Conservation (phyloP, 805 yeast species). For the Candida boleticola region DNA sequence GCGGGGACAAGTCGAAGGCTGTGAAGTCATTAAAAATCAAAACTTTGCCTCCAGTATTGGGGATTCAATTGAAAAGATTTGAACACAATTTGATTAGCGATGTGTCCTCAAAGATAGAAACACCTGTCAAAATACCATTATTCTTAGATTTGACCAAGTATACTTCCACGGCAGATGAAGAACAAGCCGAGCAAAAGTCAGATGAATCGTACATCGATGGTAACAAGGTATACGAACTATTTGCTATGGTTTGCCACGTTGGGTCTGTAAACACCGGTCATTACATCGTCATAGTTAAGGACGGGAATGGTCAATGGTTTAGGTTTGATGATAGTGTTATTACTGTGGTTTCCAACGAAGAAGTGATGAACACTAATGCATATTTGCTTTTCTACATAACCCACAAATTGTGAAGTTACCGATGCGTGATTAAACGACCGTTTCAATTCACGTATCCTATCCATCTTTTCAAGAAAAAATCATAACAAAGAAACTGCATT, state of each 20-base stretch:
- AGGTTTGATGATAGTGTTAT: slow-evolving; percentile 88
- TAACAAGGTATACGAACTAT: slow-evolving; percentile 66
- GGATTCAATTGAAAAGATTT: slow-evolving; percentile 82
- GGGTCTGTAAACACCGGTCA: slow-evolving; percentile 97
- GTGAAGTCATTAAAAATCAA: slow-evolving; percentile 66
- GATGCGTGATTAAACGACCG: no score
- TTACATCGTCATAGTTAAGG: slow-evolving; percentile 77
- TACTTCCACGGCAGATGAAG: slow-evolving; percentile 18
- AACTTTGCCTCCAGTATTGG: slow-evolving; percentile 71
- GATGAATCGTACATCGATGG: slow-evolving; percentile 17
- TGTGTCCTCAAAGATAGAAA: slow-evolving; percentile 68
- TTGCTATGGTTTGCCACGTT: slow-evolving; percentile 82
- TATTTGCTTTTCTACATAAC: slow-evolving; percentile 73
- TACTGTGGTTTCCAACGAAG: slow-evolving; percentile 58
- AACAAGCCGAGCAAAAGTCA: slow-evolving; percentile 7
- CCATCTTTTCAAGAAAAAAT: slow-evolving; percentile 3
- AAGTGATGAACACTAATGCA: slow-evolving; percentile 71
- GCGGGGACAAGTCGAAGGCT: slow-evolving; percentile 63
- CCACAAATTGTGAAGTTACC: slow-evolving; percentile 38
- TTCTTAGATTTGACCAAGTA: slow-evolving; percentile 71
- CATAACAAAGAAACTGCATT: no score
- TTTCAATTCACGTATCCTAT: no score
- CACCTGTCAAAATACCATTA: slow-evolving; percentile 69
- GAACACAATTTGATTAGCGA: slow-evolving; percentile 52
- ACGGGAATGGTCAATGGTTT: slow-evolving; percentile 78